Conservation (phyloP, 164 flowering plant species). For the Santalum album region DNA sequence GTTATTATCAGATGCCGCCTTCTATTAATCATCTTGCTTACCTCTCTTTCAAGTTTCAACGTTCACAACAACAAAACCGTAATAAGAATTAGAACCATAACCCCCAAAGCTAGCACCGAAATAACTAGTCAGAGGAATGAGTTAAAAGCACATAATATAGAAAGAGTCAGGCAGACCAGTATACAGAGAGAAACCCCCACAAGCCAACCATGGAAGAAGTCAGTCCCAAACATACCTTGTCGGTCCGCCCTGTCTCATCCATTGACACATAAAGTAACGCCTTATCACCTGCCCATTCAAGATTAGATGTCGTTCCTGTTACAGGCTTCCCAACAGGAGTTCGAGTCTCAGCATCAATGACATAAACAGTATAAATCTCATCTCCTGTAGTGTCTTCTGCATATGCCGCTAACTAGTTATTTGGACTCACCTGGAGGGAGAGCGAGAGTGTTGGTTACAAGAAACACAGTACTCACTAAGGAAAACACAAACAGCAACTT, state of each 20-base stretch:
- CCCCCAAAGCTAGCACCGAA: no score
- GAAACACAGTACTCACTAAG: background rate
- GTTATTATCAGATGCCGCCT: no score
- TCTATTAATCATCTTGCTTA: no score
- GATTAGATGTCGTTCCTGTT: slow-evolving; percentile 37
- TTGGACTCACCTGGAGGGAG: slow-evolving; percentile 60
- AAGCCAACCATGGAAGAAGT: no score
- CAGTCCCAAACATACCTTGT: slow-evolving; percentile 75
- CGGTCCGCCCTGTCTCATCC: slow-evolving; percentile 80
- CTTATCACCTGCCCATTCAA: slow-evolving; percentile 88
- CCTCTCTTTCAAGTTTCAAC: no score
- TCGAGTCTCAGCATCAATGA: slow-evolving; percentile 64
- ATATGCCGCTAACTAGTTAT: slow-evolving; percentile 79
- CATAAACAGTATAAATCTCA: slow-evolving; percentile 72
- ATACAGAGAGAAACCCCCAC: no score
- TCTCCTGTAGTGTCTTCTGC: slow-evolving; percentile 89
- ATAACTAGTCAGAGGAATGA: no score
- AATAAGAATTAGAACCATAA: no score
- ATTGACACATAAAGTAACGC: slow-evolving; percentile 69
- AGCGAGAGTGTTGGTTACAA: background rate
- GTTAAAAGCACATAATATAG: no score
- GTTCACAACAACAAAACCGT: no score
- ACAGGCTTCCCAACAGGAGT: slow-evolving; percentile 53
- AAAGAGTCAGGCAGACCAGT: no score
- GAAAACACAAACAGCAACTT: background rate